These are phyloP conservation scores for Solanum chilense DNA, from an alignment of 257 asterid genomes.

Conservation along the genomic window DNA sequence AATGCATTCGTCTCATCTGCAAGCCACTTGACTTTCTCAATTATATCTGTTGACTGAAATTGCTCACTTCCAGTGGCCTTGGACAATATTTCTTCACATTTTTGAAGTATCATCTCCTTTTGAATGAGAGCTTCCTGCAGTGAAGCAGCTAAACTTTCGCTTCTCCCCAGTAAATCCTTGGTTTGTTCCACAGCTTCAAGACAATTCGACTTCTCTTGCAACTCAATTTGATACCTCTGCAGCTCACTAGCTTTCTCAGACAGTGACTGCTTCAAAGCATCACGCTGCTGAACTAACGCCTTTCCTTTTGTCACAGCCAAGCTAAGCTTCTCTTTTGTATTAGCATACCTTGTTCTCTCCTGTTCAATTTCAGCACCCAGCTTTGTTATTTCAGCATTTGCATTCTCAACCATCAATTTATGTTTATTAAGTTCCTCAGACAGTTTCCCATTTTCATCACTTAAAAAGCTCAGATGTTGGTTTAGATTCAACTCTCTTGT, in stretches of 20 bases:
- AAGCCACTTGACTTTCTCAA: conserved; percentile 58
- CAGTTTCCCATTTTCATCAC: conserved; percentile 46
- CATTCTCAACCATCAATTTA: conserved; percentile 38
- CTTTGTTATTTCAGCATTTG: conserved; percentile 48
- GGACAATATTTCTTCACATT: conserved; percentile 57
- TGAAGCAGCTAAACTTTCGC: conserved; percentile 38
- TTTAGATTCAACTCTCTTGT: conserved; percentile 40
- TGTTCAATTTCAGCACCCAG: conserved; percentile 66
- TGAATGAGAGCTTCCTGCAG: conserved; percentile 58
- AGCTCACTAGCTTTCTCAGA: conserved; percentile 70
- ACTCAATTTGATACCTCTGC: conserved; percentile 41
- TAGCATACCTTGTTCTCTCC: conserved; percentile 61
- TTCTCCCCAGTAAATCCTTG: conserved; percentile 36
- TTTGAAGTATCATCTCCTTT: conserved; percentile 48
- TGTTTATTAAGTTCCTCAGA: conserved; percentile 51
- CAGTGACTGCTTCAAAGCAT: conserved; percentile 65
- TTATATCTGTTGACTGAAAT: conserved; percentile 37
- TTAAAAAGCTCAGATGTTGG: conserved; percentile 39
- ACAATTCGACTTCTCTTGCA: conserved; percentile 69
- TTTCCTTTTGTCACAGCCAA: conserved; percentile 98
- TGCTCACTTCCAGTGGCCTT: conserved; percentile 31
- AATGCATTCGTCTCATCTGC: conserved; percentile 48
- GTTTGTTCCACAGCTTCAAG: conserved; percentile 54
- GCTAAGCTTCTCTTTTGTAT: conserved; percentile 91
- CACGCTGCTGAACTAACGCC: conserved; percentile 94